Conservation (phyloP, 73 alveolate genomes). For the Paramecium octaurelia region DNA sequence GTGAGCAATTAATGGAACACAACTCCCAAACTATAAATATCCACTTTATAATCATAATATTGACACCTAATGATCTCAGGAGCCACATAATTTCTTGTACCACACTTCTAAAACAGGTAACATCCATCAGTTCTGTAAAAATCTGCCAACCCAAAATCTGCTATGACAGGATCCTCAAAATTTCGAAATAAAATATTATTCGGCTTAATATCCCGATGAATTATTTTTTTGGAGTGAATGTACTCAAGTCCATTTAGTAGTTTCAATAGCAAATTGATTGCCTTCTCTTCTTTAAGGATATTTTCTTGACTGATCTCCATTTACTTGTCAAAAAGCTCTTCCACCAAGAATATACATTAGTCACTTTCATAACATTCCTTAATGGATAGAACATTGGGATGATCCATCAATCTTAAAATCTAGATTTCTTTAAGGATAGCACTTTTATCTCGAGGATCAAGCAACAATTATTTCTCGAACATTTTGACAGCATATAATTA, state of each 20-base stretch:
- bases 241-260: conserved; percentile 53
- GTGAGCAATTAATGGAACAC: conserved; percentile 60
- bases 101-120: neutral
- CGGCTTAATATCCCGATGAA: conserved; percentile 58
- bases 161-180: conserved; percentile 41
- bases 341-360: conserved; percentile 62
- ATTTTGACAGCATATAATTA: neutral
- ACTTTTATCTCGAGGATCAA: neutral
- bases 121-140: neutral
- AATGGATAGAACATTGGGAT: neutral
- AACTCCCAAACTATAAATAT: conserved; percentile 79
- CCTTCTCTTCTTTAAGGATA: conserved; percentile 41
- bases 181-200: conserved; percentile 26
- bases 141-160: conserved; percentile 61
- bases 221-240: conserved; percentile 28
- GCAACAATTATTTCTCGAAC: neutral
- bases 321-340: conserved; percentile 56
- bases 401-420: neutral
- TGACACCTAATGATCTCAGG: conserved; percentile 71
- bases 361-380: conserved; percentile 67
- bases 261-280: conserved; percentile 49
- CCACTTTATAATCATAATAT: conserved; percentile 76
- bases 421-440: conserved; percentile 16
- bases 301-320: neutral
- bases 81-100: conserved; percentile 34